Base-by-base conservation (phyloP, 805 yeast genomes). In the Cephaloascus albidus region DNA sequence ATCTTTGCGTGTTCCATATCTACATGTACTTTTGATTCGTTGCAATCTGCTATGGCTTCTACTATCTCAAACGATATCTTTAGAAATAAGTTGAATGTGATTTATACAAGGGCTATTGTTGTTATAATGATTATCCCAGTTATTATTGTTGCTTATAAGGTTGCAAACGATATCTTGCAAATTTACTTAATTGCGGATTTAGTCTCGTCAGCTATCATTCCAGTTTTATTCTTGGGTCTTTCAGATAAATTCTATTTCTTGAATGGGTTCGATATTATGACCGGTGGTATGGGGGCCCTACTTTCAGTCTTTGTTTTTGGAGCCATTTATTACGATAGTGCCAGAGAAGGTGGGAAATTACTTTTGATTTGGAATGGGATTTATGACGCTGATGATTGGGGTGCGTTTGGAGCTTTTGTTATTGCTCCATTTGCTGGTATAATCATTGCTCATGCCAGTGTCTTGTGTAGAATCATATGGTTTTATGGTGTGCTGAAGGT, bases 391-490 rank as follows among this genome's bases (percentile, higher is more conserved):
- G 74, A 71, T 37, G 96, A 89, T 54, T 89, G 96, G 96, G 85
- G 94, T 50, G 80, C 95, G 0, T 89, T 89, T 63, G 97, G 95
- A 18, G 96, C 96, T 2, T 89, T 89, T 60, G 90, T 85, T 4
- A 84, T 81, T 45, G 93, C 96, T 1, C 96, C 96, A 4, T 69
- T 80, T 33, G 94, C 90, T 20, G 87, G 90, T 10, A 46, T 88
- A 2, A 44, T 81, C 4, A 64, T 80, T 44, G 79, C 85, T 2
- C 57, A 74, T 12, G 50, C 66, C 20, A 66, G 70, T 35, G 70
- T 83, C 20, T 79, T 51, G 3, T 18, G 68, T 14, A 70, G 93
- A 59, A 54, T 74, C 28, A 41, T 53, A 1, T 43, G 48, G 14
- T 43, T 47, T 26, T 69, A 56, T 40, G 20, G 59, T 3, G 54